phyloP scores from a whole-genome alignment of 2,329 filamentous ascomycete species.

The Aspergillus cejpii region DNA sequence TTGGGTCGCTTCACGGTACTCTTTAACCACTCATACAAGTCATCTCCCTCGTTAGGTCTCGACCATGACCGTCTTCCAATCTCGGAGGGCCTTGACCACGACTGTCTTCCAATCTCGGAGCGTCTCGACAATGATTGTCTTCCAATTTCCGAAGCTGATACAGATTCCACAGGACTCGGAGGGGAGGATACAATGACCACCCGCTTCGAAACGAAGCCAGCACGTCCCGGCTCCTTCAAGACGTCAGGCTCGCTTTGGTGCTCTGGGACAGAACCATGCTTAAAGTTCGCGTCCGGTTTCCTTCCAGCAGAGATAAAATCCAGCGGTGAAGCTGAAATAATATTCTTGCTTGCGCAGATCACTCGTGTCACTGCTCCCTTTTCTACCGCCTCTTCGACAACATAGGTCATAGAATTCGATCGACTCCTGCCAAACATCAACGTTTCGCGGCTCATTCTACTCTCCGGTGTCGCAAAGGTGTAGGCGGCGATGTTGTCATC shows the following conservation, averaged over 20 bases:
- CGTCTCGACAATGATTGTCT: neutral
- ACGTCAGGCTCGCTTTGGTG: constrained; percentile 2
- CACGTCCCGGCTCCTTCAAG: constrained; percentile 3
- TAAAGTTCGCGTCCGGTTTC: neutral
- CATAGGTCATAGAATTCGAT: constrained; percentile 21
- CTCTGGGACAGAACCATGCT: neutral
- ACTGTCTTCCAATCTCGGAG: neutral
- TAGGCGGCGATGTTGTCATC: constrained; percentile 18
- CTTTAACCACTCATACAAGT: neutral
- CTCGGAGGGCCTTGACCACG: no score
- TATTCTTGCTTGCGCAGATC: constrained; percentile 9
- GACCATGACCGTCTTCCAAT: neutral
- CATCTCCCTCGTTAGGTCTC: neutral
- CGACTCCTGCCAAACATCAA: constrained; percentile 26
- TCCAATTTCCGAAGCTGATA: constrained; percentile 5
- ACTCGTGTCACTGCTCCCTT: constrained; percentile 11
- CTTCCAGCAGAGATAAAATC: constrained; percentile 1
- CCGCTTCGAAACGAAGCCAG: constrained; percentile 10
- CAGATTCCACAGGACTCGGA: constrained; percentile 6
- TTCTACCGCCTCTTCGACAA: constrained; percentile 14
- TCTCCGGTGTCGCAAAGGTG: constrained; percentile 14
- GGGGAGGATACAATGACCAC: constrained; percentile 14
- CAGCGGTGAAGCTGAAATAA: constrained; percentile 1
- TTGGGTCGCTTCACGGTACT: neutral
- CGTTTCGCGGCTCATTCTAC: constrained; percentile 18